Evolutionary conservation across 106 monocot species (phyloP).

Genomic region (Dendrobium huoshanense): DNA sequence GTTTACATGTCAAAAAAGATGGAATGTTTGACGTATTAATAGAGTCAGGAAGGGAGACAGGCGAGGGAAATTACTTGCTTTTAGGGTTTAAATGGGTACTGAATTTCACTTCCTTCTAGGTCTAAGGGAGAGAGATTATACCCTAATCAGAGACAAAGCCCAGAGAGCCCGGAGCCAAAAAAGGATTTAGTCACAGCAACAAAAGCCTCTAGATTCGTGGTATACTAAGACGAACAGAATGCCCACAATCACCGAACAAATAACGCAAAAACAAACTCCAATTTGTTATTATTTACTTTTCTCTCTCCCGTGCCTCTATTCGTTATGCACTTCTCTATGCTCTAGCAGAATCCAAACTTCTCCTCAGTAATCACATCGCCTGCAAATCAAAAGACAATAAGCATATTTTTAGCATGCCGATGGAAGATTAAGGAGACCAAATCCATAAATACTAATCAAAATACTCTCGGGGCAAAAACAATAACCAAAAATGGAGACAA

Average conservation of each 20-base stretch:
- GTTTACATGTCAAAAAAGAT: background rate
- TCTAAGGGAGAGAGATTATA: slow-evolving; percentile 3
- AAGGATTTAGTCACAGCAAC: slow-evolving; percentile 5
- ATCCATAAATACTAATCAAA: slow-evolving; percentile 6
- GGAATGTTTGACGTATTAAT: background rate
- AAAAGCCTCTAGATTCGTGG: slow-evolving; percentile 22
- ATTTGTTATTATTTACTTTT: background rate
- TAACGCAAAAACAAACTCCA: background rate
- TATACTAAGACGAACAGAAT: slow-evolving; percentile 7
- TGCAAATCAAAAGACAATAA: slow-evolving; percentile 37
- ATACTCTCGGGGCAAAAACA: slow-evolving; percentile 26
- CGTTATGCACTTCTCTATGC: background rate
- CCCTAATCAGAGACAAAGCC: slow-evolving; percentile 18
- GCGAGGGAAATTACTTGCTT: background rate
- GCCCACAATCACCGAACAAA: slow-evolving; percentile 14
- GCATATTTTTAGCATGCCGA: slow-evolving; percentile 38
- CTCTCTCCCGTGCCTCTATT: background rate
- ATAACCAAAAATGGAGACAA: slow-evolving; percentile 2
- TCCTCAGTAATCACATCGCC: slow-evolving; percentile 22
- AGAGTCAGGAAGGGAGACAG: background rate
- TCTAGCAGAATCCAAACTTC: slow-evolving; percentile 16
- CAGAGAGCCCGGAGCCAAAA: slow-evolving; percentile 20
- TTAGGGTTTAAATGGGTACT: background rate
- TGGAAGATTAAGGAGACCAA: slow-evolving; percentile 26
- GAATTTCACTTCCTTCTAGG: background rate